A percentile compares a stretch with the other conserved stretches of the same genome.
Conservation (phyloP, 352 stramenopile species). For the Phytophthora europaea region DNA sequence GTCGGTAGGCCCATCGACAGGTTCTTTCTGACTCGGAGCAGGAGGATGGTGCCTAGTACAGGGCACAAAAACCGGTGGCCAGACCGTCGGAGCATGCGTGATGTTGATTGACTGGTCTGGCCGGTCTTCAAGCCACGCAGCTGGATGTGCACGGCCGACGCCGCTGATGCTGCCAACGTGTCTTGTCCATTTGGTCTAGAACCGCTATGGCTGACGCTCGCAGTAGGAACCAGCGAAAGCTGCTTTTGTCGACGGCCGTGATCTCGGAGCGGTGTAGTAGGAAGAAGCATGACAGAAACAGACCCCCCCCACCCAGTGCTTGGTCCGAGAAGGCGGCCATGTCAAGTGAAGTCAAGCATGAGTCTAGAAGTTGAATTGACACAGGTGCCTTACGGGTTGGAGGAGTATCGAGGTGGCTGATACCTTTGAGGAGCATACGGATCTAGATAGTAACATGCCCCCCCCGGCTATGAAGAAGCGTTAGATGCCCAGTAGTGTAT, state of each 20-base stretch:
- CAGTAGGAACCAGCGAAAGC: not conserved
- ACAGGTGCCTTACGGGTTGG: not conserved
- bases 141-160: not conserved
- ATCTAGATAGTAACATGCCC: not conserved
- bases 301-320: not conserved
- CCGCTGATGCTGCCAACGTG: not conserved
- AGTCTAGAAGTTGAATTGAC: not conserved
- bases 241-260: not conserved
- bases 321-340: not conserved
- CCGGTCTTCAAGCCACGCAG: not conserved
- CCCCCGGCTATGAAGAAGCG: not conserved
- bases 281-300: not conserved
- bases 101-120: not conserved
- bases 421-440: not conserved
- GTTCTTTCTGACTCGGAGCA: not conserved
- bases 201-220: not conserved
- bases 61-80: not conserved
- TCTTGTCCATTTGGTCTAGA: not conserved
- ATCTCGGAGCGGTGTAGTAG: not conserved
- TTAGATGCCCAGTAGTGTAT: not conserved
- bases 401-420: not conserved
- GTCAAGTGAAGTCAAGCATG: not conserved
- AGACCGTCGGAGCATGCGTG: not conserved
- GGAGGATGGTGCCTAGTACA: not conserved
- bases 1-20: not conserved